phyloP scores from a whole-genome alignment of 2,329 filamentous ascomycete genomes.

The Cladophialophora bantiana region DNA sequence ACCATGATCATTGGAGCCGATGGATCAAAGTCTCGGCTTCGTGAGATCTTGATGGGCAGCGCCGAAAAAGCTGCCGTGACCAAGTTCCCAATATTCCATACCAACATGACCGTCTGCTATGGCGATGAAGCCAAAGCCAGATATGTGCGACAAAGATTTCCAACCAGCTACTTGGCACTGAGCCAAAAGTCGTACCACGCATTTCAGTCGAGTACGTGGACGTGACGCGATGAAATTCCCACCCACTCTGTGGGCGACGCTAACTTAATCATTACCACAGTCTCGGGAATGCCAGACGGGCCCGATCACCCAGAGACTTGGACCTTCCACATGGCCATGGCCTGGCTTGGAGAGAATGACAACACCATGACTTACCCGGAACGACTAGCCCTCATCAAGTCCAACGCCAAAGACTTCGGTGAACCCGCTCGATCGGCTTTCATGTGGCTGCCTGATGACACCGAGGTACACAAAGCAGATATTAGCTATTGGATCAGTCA shows the following conservation, averaged over 20 bases:
- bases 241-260: no score
- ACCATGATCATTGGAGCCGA: slow-evolving; percentile 6
- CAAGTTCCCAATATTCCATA: slow-evolving; percentile 6
- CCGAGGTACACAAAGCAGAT: neutral
- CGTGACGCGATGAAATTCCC: no score
- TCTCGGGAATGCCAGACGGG: no score
- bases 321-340: slow-evolving; percentile 4
- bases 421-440: slow-evolving; percentile 9
- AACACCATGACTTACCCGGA: slow-evolving; percentile 1
- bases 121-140: no score
- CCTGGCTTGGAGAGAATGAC: slow-evolving; percentile 3
- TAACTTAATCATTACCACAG: no score
- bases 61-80: slow-evolving; percentile 9
- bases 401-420: slow-evolving; percentile 4
- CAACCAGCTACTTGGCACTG: no score
- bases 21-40: neutral
- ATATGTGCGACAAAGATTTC: no score
- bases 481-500: slow-evolving; percentile 1
- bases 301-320: neutral
- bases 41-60: slow-evolving; percentile 8
- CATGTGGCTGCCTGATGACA: slow-evolving; percentile 3
- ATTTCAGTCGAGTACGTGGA: no score
- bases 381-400: slow-evolving; percentile 8
- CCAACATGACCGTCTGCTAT: slow-evolving; percentile 3
- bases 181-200: no score